Evolutionary conservation across 805 yeast species (phyloP).

Genomic region (Osmozyma mogii): DNA sequence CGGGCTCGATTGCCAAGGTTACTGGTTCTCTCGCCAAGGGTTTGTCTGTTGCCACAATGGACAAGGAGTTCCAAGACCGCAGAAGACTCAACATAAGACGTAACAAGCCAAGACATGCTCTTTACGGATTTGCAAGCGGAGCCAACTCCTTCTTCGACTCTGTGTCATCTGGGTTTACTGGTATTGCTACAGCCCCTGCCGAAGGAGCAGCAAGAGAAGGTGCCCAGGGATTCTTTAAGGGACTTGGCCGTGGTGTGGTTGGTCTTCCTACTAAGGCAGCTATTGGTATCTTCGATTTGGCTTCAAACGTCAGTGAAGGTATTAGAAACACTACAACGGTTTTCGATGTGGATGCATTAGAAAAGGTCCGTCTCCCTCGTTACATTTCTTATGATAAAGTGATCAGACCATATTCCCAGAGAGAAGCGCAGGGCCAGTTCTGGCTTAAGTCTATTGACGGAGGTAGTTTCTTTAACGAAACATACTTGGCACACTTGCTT

Average conservation of each 20-base stretch:
- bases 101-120: slow-evolving; percentile 76
- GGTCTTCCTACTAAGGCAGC: slow-evolving; percentile 97
- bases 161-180: slow-evolving; percentile 78
- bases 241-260: slow-evolving; percentile 88
- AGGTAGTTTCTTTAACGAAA: slow-evolving; percentile 64
- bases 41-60: slow-evolving; percentile 82
- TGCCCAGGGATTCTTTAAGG: slow-evolving; percentile 85
- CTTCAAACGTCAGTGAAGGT: slow-evolving; percentile 89
- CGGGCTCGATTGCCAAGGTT: slow-evolving; percentile 87
- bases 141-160: slow-evolving; percentile 87
- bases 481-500: slow-evolving; percentile 78
- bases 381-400: slow-evolving; percentile 63
- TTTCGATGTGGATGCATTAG: slow-evolving; percentile 70
- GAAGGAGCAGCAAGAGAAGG: slow-evolving; percentile 89
- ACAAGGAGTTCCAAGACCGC: slow-evolving; percentile 71
- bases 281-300: slow-evolving; percentile 87
- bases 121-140: slow-evolving; percentile 77
- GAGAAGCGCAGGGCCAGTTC: slow-evolving; percentile 91
- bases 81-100: slow-evolving; percentile 69
- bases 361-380: slow-evolving; percentile 77
- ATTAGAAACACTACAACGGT: slow-evolving; percentile 88
- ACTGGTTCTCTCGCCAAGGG: slow-evolving; percentile 96
- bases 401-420: slow-evolving; percentile 63
- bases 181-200: slow-evolving; percentile 84
- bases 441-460: slow-evolving; percentile 84